Evolutionary conservation across 2,329 filamentous ascomycete species (phyloP).

Genomic region (Curvularia sp.): DNA sequence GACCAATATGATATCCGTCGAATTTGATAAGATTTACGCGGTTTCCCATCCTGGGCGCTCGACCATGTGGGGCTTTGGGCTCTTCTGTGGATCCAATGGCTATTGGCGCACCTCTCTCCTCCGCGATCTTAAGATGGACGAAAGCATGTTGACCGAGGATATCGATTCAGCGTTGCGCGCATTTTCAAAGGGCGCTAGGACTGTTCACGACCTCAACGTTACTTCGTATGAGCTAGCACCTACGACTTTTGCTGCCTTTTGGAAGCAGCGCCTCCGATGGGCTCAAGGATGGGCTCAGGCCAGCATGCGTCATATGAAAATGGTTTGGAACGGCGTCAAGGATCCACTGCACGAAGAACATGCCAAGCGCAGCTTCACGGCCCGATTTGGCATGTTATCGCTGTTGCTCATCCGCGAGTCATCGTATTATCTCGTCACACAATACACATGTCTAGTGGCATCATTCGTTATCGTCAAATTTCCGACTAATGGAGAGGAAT

Average conservation of each 20-base stretch:
- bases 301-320: conserved; percentile 53
- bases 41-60: conserved; percentile 59
- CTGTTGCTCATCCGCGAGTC: conserved; percentile 57
- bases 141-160: conserved; percentile 60
- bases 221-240: conserved; percentile 59
- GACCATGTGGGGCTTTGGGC: conserved; percentile 57
- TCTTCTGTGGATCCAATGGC: conserved; percentile 60
- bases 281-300: conserved; percentile 61
- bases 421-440: conserved; percentile 59
- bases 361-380: conserved; percentile 45
- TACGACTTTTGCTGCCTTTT: conserved; percentile 55
- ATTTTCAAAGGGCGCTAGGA: conserved; percentile 54
- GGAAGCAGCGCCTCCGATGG: conserved; percentile 61
- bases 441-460: conserved; percentile 57
- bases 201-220: conserved; percentile 59
- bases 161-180: conserved; percentile 60
- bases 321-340: conserved; percentile 54
- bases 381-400: conserved; percentile 56
- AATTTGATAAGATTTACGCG: conserved; percentile 62
- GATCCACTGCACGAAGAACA: conserved; percentile 37
- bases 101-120: conserved; percentile 58
- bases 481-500: conserved; percentile 48
- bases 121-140: conserved; percentile 58
- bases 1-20: conserved; percentile 58
- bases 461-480: conserved; percentile 57